Conservation (phyloP, 805 yeast genomes). For the Phaffomyces opuntiae region DNA sequence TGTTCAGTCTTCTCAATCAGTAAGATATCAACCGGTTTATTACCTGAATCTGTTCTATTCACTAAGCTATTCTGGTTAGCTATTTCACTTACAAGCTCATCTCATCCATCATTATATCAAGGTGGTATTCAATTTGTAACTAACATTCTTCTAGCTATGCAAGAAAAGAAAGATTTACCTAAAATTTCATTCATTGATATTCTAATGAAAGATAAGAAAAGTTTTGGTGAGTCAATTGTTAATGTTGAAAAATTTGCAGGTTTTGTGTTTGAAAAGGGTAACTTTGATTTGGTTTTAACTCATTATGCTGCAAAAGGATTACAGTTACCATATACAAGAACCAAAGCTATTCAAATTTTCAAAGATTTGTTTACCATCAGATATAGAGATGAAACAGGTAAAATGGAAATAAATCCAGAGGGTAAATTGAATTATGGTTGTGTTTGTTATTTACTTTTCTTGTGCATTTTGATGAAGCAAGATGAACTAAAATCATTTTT, state of each 20-base stretch:
- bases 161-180: slow-evolving; percentile 23
- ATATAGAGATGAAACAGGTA: slow-evolving; percentile 26
- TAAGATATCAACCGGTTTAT: slow-evolving; percentile 32
- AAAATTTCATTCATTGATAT: too few species aligned
- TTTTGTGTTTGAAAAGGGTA: slow-evolving; percentile 33
- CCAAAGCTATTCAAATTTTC: slow-evolving; percentile 39
- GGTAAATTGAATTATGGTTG: slow-evolving; percentile 5
- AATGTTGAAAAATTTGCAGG: slow-evolving; percentile 37
- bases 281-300: slow-evolving; percentile 46
- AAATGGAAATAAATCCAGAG: slow-evolving; percentile 11
- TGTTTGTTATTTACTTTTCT: slow-evolving; percentile 26
- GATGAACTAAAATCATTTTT: slow-evolving; percentile 30
- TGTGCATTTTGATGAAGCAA: slow-evolving; percentile 29
- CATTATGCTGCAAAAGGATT: slow-evolving; percentile 49
- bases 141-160: slow-evolving; percentile 28
- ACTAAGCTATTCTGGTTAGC: slow-evolving; percentile 33
- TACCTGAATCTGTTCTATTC: slow-evolving; percentile 25
- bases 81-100: slow-evolving; percentile 25
- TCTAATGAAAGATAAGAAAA: too few species aligned
- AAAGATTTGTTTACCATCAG: slow-evolving; percentile 37
- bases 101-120: slow-evolving; percentile 30
- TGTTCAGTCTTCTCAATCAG: slow-evolving; percentile 35
- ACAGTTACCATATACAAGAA: slow-evolving; percentile 48
- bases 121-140: slow-evolving; percentile 33
- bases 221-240: slow-evolving; percentile 35